A percentile compares a stretch with the other conserved stretches of the same genome.
Evolutionary conservation across 257 asterid genomes (phyloP).

Genomic region (Haberlea rhodopensis): DNA sequence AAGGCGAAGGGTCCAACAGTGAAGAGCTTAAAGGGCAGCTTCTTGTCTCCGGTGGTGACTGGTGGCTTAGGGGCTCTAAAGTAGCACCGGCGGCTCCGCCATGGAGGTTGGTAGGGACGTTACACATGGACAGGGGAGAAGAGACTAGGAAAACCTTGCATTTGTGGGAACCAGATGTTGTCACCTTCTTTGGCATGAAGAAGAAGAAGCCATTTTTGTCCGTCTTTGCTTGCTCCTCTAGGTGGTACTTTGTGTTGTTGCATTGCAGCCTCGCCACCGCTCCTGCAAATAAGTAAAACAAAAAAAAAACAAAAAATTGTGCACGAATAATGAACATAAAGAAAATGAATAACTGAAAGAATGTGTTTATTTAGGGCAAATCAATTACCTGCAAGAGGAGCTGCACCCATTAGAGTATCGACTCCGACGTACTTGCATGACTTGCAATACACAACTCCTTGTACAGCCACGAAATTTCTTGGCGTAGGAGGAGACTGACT

Average conservation of each 20-base stretch:
- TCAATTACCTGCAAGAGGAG: conserved; percentile 33
- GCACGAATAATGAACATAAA: no score
- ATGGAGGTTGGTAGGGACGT: conserved; percentile 34
- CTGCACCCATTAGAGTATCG: conserved; percentile 25
- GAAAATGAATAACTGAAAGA: background rate
- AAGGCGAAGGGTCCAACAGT: conserved; percentile 50
- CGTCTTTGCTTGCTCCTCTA: conserved; percentile 27
- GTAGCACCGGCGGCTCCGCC: conserved; percentile 36
- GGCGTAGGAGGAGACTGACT: conserved; percentile 14
- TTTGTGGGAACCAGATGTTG: conserved; percentile 24
- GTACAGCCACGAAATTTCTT: conserved; percentile 33
- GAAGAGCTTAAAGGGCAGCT: conserved; percentile 22
- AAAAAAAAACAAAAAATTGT: no score
- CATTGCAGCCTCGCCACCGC: conserved; percentile 38
- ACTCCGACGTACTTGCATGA: conserved; percentile 38
- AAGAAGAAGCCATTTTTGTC: conserved; percentile 44
- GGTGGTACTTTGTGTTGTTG: conserved; percentile 27
- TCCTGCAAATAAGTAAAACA: conserved; percentile 20
- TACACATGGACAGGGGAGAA: conserved; percentile 33
- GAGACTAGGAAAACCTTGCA: conserved; percentile 38
- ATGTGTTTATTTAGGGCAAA: background rate
- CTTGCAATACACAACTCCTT: conserved; percentile 46
- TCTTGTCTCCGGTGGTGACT: background rate
- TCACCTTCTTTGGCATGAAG: conserved; percentile 28
- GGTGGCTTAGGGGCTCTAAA: conserved; percentile 29